These are phyloP conservation scores for Talaromyces sp. DNA, from an alignment of 2,329 filamentous ascomycete genomes.

Conservation along the genomic window DNA sequence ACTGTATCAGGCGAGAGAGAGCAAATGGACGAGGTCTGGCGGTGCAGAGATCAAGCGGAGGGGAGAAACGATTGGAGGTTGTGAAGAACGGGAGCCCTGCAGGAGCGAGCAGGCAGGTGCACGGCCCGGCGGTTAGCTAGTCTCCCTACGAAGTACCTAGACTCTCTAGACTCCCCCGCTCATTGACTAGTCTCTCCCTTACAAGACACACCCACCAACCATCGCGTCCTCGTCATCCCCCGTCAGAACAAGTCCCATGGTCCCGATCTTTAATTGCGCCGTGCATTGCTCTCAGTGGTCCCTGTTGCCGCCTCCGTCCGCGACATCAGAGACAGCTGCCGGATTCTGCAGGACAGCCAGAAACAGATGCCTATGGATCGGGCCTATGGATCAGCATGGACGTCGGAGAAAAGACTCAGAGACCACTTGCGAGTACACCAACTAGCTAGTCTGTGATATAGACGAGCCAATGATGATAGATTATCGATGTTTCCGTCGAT, in stretches of 20 bases:
- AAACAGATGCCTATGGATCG: background rate
- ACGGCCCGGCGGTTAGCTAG: constrained; percentile 16
- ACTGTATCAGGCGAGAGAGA: constrained; percentile 3
- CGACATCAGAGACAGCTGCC: background rate
- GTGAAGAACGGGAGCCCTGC: constrained; percentile 17
- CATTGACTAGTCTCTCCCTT: background rate
- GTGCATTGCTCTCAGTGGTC: background rate
- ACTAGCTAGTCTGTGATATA: constrained; percentile 1
- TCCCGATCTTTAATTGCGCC: constrained; percentile 1
- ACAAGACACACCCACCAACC: constrained; percentile 4
- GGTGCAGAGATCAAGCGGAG: background rate
- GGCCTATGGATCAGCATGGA: background rate
- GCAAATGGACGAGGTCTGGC: constrained; percentile 5
- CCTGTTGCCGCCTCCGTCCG: constrained; percentile 5
- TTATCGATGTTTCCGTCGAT: background rate
- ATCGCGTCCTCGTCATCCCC: background rate
- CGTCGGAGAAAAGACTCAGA: background rate
- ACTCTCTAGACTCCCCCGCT: background rate
- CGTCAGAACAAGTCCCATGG: constrained; percentile 5
- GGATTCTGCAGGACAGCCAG: background rate
- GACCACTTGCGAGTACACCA: background rate
- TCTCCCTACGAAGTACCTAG: background rate
- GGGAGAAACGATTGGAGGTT: constrained; percentile 16
- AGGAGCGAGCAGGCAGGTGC: background rate
- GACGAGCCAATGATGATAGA: constrained; percentile 8